phyloP scores from a whole-genome alignment of 2,329 filamentous ascomycete species.

The Arthrobotrys pseudoclavata region DNA sequence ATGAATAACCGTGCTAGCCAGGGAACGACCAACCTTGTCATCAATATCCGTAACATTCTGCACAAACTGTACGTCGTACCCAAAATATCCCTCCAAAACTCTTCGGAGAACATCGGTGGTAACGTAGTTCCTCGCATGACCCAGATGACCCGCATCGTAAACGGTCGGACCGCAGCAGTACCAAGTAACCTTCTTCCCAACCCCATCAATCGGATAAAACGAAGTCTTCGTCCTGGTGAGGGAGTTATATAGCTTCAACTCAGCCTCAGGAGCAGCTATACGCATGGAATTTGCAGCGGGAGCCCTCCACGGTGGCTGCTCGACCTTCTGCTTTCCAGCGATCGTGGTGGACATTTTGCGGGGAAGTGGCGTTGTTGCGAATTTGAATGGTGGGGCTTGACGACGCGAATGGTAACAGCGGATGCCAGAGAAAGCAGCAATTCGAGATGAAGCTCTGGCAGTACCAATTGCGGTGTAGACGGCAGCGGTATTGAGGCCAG shows the following conservation, averaged over 20 bases:
- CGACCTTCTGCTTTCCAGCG: constrained; percentile 55
- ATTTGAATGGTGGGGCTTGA: constrained; percentile 32
- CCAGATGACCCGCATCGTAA: constrained; percentile 84
- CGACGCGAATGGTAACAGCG: constrained; percentile 7
- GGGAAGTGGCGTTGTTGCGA: constrained; percentile 21
- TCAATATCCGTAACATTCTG: constrained; percentile 94
- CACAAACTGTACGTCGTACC: constrained; percentile 85
- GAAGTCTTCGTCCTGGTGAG: constrained; percentile 80
- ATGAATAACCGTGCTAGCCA: neutral
- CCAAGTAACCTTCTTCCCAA: constrained; percentile 80
- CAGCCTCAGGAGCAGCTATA: constrained; percentile 65
- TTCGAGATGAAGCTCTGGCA: neutral
- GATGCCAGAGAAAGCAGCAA: neutral
- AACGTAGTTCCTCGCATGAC: constrained; percentile 91
- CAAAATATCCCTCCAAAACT: constrained; percentile 85
- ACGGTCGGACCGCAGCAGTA: constrained; percentile 91
- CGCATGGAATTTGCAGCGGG: constrained; percentile 66
- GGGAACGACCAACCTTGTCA: constrained; percentile 72
- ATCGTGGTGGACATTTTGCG: constrained; percentile 57
- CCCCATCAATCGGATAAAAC: constrained; percentile 79
- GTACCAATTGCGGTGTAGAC: constrained; percentile 26
- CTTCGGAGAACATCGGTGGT: constrained; percentile 88
- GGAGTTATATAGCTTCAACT: constrained; percentile 82
- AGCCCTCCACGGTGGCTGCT: constrained; percentile 57
- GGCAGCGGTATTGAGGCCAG: constrained; percentile 22